phyloP scores from a whole-genome alignment of 257 asterid species.

The Petunia secreta region DNA sequence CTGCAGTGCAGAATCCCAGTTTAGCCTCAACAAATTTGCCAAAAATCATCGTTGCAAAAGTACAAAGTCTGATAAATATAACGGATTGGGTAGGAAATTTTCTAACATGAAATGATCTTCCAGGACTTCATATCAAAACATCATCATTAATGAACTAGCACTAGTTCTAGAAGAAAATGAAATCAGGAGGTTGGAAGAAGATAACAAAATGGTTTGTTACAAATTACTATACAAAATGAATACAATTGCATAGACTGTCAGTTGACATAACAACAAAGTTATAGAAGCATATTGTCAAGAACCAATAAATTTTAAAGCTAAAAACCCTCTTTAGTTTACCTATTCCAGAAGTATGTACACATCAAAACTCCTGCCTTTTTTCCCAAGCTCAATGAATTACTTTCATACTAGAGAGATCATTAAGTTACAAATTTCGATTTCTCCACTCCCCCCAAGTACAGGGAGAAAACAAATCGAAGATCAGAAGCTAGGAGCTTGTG shows the following conservation, averaged over 20 bases:
- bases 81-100: neutral
- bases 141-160: neutral
- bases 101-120: neutral
- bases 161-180: neutral
- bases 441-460: neutral
- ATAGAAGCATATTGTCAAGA: neutral
- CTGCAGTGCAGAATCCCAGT: conserved; percentile 46
- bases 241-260: conserved; percentile 14
- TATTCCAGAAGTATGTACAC: neutral
- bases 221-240: neutral
- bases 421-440: neutral
- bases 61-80: neutral
- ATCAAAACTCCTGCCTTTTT: neutral
- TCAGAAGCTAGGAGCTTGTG: neutral
- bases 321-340: neutral
- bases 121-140: neutral
- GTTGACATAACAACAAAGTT: conserved; percentile 12
- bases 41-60: neutral
- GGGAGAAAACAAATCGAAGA: neutral
- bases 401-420: neutral
- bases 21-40: neutral
- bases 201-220: neutral
- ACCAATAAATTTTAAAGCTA: neutral
- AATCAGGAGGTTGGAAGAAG: conserved; percentile 8
- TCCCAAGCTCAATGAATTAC: neutral